phyloP scores from a whole-genome alignment of 129 eudicot species.

The Artemisia annua region DNA sequence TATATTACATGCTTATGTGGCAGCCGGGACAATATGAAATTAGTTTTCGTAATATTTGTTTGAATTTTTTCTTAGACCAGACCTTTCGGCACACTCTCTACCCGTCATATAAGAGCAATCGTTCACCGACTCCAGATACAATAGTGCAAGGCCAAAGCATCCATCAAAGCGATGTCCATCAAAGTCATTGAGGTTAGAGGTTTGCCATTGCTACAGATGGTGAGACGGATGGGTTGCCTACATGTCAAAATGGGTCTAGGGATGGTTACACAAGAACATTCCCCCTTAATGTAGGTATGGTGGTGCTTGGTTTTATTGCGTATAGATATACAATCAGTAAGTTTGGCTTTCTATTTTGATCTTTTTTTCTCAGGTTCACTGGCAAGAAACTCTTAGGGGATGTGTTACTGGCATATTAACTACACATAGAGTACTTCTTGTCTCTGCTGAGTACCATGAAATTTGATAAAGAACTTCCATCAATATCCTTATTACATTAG shows the following conservation, averaged over 20 bases:
- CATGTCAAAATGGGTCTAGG: not conserved
- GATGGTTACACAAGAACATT: too few relatives aligned
- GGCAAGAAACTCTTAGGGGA: conserved; percentile 99
- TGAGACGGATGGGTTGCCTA: conserved; percentile 9
- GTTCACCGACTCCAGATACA: conserved; percentile 97
- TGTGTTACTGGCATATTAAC: conserved; percentile 94
- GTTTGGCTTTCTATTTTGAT: not conserved
- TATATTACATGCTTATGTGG: too few relatives aligned
- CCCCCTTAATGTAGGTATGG: too few relatives aligned
- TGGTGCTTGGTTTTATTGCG: not conserved
- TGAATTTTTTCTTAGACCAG: conserved; percentile 50
- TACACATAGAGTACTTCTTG: conserved; percentile 82
- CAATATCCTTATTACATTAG: conserved; percentile 71
- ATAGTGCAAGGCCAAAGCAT: conserved; percentile 96
- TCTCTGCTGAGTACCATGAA: conserved; percentile 78
- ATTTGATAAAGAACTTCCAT: conserved; percentile 90
- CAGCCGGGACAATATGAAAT: too few relatives aligned
- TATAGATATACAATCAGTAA: not conserved
- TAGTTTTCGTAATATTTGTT: too few relatives aligned
- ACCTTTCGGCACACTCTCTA: conserved; percentile 91
- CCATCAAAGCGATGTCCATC: conserved; percentile 90
- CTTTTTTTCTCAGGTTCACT: conserved; percentile 62
- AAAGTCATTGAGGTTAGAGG: conserved; percentile 86
- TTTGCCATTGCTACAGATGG: not conserved
- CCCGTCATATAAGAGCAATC: conserved; percentile 89